Conservation (phyloP, 768 basidiomycete species). For the Macrolepiota fuliginosa region DNA sequence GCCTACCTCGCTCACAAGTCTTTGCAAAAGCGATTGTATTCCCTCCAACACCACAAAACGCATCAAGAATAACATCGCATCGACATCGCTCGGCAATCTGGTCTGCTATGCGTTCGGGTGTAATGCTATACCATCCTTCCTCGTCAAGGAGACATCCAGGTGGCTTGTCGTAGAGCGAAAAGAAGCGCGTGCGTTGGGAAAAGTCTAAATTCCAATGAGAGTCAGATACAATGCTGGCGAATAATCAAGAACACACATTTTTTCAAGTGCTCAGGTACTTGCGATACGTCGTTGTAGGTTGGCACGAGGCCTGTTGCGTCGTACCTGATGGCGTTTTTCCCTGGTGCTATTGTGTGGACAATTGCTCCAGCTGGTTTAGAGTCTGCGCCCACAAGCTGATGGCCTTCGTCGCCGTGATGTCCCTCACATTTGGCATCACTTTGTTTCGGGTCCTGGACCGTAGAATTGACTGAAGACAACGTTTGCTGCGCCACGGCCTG, state of each 20-base stretch:
- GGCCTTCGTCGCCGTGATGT: background rate
- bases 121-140: conserved; percentile 98
- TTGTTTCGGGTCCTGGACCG: background rate
- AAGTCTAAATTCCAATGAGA: conserved; percentile 58
- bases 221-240: background rate
- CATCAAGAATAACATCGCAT: conserved; percentile 82
- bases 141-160: conserved; percentile 85
- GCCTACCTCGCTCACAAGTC: conserved; percentile 90
- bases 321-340: conserved; percentile 31
- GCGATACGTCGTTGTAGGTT: conserved; percentile 55
- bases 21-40: conserved; percentile 97
- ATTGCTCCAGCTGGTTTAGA: background rate
- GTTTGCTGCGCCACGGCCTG: background rate
- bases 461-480: background rate
- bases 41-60: conserved; percentile 97
- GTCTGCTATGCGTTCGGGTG: conserved; percentile 87
- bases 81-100: conserved; percentile 94
- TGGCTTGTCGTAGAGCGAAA: conserved; percentile 68
- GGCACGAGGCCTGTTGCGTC: conserved; percentile 76
- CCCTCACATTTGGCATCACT: background rate
- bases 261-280: conserved; percentile 75
- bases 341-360: background rate
- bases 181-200: conserved; percentile 76
- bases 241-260: conserved; percentile 64
- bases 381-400: background rate